Evolutionary conservation across 2,329 filamentous ascomycete genomes (phyloP).

Genomic region (Sclerotinia spermophila): DNA sequence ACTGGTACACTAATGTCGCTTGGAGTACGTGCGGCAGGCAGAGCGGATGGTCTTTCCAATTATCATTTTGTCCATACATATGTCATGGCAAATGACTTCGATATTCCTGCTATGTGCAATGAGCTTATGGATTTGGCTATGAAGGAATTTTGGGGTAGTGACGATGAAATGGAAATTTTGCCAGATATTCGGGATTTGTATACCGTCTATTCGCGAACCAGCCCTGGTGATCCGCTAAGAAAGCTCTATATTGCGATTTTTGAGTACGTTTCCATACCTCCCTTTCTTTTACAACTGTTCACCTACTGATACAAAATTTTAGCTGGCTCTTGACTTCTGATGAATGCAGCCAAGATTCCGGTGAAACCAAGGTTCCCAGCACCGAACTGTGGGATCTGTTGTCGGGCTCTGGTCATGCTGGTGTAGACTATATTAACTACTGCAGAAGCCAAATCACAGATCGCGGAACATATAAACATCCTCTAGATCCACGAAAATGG

Average conservation of each 20-base stretch:
- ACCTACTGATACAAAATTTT: not conserved
- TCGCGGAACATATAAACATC: not conserved
- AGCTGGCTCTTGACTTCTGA: not conserved
- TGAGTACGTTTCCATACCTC: not conserved
- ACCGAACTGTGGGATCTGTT: not conserved
- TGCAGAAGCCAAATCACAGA: not conserved
- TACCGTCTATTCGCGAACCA: not conserved
- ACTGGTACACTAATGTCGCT: not conserved
- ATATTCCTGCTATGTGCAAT: not conserved
- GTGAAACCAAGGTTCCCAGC: not conserved
- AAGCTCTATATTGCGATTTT: not conserved
- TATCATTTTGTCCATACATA: not conserved
- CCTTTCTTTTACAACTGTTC: accelerated
- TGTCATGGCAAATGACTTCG: not conserved
- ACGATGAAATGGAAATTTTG: not conserved
- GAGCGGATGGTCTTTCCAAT: not conserved
- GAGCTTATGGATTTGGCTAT: not conserved
- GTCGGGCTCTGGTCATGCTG: not conserved
- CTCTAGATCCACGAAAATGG: not conserved
- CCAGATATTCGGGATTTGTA: not conserved
- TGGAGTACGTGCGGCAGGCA: not conserved
- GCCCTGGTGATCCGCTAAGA: not conserved
- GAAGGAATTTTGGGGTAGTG: not conserved
- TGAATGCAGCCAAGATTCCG: not conserved
- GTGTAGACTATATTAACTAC: not conserved